Base-by-base conservation (phyloP, 2,329 filamentous ascomycete species). In the Atkinsonella hypoxylon region DNA sequence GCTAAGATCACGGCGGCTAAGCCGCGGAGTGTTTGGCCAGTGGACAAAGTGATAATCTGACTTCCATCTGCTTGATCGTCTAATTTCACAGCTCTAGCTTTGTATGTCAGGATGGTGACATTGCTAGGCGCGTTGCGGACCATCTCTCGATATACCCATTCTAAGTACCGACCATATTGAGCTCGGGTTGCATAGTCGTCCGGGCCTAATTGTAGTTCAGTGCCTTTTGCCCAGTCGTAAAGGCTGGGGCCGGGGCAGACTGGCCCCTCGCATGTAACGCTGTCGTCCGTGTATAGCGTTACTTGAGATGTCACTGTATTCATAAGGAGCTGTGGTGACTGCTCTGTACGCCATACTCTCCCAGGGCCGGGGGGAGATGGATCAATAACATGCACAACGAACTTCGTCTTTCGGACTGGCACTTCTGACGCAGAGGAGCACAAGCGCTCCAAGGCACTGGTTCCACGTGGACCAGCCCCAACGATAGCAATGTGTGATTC, bases 291-390 rank as follows among this genome's bases (percentile, higher is more conserved):
- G 41, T 45, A 52, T 9, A 52, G 47, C 26, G 50, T 52, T 9
- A 52, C 42, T 26, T 52, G 50, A 3, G 50, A 52, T 13, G 50
- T 49, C 6, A 52, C 50, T 8, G 50, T 52, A 42, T 52, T 52
- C 50, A 52, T 52, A 13, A 52, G 26, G 15, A 52, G 50, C 17
- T 52, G 38, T 9, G 50, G 38, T 18, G 50, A 52, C 30, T 52
- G 50, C 15, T 49, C 47, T 41, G 39, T 52, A 6, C 50, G 50
- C 50, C 50, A 52, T 17, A 52, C 50, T 7, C 30, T 32, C 34
- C 50, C 50, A 2, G 50, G 20, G 11, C 50, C 50, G 1, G 47
- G 50, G 8, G 46, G 22, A 7, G 20, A 52, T 5, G 50, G 50
- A 17, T 52, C 50, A 6, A 52, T 39, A 7, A 52, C 17, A 39